Base-by-base conservation (phyloP, 2,329 filamentous ascomycete genomes). In the Xylariaceae sp. region DNA sequence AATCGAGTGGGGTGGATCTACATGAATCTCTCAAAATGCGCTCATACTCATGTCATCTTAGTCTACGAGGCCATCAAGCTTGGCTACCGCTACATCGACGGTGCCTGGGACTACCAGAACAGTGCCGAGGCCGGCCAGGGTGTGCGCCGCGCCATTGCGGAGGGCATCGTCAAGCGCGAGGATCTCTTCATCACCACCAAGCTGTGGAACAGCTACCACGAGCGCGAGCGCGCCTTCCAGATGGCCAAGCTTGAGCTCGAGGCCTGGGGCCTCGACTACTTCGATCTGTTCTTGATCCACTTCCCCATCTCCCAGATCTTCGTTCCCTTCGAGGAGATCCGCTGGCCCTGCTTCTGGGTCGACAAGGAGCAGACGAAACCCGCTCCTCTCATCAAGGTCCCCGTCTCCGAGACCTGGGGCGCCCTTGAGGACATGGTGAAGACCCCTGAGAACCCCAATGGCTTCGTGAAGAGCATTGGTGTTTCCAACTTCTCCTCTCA, bases 401-500 rank as follows among this genome's bases (percentile, higher is more conserved):
- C 84, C 61, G 88, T 92, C 75, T 83, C 89, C 72, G 86, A 92
- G 78, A 95, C 90, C 56, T 95, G 90, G 89, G 78, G 80, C 56
- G 90, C 89, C 59, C 85, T 95, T 82, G 90, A 95, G 78, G 75
- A 77, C 55, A 80, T 94, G 60, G 88, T 91, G 55, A 82, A 85
- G 67, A 81, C 77, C 67, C 66, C 68, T 30, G 68, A 72, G 62
- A 71, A 70, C 82, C 84, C 44, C 81, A 62, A 82, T 71, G 85
- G 86, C 48, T 81, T 94, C 59, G 80, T 87, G 66, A 84, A 81
- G 71, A 87, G 83, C 75, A 92, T 95, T 71, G 90, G 90, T 62
- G 81, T 95, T 66, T 88, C 84, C 77, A 95, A 95, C 81, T 93
- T 92, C 83, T 87, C 88, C 74, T 82, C 82, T 44, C 83, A 89